Conservation (phyloP, 2,329 filamentous ascomycete species). For the Tolypocladium paradoxum region DNA sequence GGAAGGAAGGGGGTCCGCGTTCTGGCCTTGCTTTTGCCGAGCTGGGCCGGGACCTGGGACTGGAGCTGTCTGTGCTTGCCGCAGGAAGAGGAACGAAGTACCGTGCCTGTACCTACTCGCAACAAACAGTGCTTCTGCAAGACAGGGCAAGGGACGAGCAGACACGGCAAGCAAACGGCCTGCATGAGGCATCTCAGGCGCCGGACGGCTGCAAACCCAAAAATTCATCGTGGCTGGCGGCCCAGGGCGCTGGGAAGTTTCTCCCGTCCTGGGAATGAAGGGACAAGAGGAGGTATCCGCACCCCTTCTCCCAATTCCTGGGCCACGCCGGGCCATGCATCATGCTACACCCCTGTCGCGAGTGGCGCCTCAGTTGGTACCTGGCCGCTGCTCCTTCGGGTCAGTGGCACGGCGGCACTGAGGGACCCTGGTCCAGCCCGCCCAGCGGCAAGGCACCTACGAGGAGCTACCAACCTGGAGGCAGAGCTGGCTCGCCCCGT, state of each 20-base stretch:
- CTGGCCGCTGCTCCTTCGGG: neutral
- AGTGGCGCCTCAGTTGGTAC: neutral
- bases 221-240: conserved; percentile 2
- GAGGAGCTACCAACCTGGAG: too few species aligned
- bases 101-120: neutral
- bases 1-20: neutral
- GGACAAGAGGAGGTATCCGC: conserved; percentile 1
- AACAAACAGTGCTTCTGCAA: neutral
- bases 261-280: conserved; percentile 3
- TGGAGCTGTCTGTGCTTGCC: neutral
- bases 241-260: conserved; percentile 6
- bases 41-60: neutral
- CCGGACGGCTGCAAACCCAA: neutral
- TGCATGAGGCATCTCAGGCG: neutral
- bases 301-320: neutral
- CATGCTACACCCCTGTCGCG: neutral
- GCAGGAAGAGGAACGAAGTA: neutral
- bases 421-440: too few species aligned
- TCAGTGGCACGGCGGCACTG: neutral
- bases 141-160: neutral
- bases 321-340: neutral
- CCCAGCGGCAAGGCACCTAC: neutral
- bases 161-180: neutral
- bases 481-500: neutral
- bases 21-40: neutral